Percentiles rank a stretch among this genome's conserved stretches.
Evolutionary conservation across 2,329 filamentous ascomycete genomes (phyloP).

Genomic region (Berkeleyomyces rouxiae): DNA sequence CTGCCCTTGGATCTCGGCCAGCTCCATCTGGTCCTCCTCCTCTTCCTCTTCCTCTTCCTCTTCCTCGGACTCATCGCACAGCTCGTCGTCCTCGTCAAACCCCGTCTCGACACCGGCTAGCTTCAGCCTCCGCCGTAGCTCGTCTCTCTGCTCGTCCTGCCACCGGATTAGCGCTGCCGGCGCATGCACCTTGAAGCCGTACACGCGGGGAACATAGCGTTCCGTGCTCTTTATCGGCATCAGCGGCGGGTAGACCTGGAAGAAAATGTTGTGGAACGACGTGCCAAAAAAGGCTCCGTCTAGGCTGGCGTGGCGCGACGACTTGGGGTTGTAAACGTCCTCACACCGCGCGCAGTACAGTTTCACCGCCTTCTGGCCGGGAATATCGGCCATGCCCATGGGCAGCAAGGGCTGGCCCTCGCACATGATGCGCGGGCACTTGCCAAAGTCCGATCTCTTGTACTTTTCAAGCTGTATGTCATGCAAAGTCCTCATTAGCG

Average conservation of each 20-base stretch:
- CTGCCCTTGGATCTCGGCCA: neutral
- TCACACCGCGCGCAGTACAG: constrained; percentile 96
- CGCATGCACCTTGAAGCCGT: constrained; percentile 90
- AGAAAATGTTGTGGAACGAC: constrained; percentile 97
- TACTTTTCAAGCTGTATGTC: constrained; percentile 80
- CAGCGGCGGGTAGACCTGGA: constrained; percentile 90
- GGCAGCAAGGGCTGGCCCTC: constrained; percentile 83
- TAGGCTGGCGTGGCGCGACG: constrained; percentile 82
- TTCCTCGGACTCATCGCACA: constrained; percentile 35
- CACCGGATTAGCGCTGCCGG: constrained; percentile 75
- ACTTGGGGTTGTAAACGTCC: constrained; percentile 98
- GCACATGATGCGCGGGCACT: constrained; percentile 93
- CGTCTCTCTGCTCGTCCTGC: constrained; percentile 68
- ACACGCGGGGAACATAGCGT: constrained; percentile 78
- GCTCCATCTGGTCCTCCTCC: constrained; percentile 27
- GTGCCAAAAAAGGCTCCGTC: constrained; percentile 97
- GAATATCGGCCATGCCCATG: constrained; percentile 81
- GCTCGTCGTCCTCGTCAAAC: constrained; percentile 52
- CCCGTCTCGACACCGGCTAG: constrained; percentile 55
- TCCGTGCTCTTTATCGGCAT: constrained; percentile 72
- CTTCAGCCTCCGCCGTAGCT: constrained; percentile 62
- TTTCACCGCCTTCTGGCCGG: constrained; percentile 80
- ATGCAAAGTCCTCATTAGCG: neutral
- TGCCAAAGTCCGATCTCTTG: constrained; percentile 95
- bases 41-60: constrained; percentile 44